Evolutionary conservation across 176 grass and related monocot species (phyloP).

Genomic region (Tillandsia leiboldiana): DNA sequence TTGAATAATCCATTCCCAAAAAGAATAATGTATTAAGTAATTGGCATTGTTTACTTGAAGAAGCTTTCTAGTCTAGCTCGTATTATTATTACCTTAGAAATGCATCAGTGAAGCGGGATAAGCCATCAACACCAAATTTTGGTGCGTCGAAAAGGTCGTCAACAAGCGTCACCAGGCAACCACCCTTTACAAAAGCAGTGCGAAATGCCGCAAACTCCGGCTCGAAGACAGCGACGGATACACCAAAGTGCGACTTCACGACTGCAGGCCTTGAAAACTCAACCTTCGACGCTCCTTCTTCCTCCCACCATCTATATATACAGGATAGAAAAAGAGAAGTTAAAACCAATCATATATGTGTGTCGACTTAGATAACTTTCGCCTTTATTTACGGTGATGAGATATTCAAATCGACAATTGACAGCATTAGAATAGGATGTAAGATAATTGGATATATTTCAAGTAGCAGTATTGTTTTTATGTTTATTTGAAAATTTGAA

Average conservation of each 20-base stretch:
- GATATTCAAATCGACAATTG: neutral
- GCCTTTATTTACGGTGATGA: neutral
- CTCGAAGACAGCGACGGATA: neutral
- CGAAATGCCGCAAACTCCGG: slow-evolving; percentile 12
- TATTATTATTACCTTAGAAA: slow-evolving; percentile 3
- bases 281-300: neutral
- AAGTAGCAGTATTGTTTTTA: too few species aligned
- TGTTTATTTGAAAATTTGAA: too few species aligned
- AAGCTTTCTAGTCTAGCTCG: too few species aligned
- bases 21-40: too few species aligned
- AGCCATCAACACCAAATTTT: neutral
- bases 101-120: neutral
- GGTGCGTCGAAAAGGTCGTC: slow-evolving; percentile 17
- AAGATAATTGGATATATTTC: too few species aligned
- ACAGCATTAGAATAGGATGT: too few species aligned
- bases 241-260: slow-evolving; percentile 3
- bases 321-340: neutral
- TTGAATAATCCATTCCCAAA: too few species aligned
- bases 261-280: neutral
- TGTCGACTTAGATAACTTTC: neutral
- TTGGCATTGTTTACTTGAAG: too few species aligned
- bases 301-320: slow-evolving; percentile 9
- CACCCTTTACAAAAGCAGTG: neutral
- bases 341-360: neutral
- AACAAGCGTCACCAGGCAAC: neutral